phyloP scores from a whole-genome alignment of 2,329 filamentous ascomycete genomes.

The Ilyonectria destructans region DNA sequence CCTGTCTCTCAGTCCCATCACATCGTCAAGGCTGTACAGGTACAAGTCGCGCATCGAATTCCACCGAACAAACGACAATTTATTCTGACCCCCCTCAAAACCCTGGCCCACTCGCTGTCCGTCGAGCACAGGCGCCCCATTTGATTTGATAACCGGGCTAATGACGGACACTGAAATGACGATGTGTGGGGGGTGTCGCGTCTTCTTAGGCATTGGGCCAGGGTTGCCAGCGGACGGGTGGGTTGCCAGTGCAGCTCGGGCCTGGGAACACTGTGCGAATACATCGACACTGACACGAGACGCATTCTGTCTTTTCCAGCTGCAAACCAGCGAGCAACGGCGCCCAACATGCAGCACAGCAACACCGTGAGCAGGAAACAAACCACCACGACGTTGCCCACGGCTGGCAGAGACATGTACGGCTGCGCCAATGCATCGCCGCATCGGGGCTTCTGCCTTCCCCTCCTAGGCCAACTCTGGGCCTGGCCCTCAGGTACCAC shows the following conservation, averaged over 20 bases:
- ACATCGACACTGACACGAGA: slow-evolving; percentile 20
- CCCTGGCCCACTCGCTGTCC: slow-evolving; percentile 44
- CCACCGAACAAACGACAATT: slow-evolving; percentile 16
- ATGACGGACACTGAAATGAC: slow-evolving; percentile 51
- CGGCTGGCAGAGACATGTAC: not conserved
- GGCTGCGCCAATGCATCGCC: not conserved
- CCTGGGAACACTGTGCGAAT: slow-evolving; percentile 46
- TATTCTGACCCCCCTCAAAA: slow-evolving; percentile 22
- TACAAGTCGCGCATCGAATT: slow-evolving; percentile 20
- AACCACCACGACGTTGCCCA: not conserved
- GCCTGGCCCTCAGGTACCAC: slow-evolving; percentile 5
- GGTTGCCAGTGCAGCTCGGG: slow-evolving; percentile 48
- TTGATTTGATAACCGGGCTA: slow-evolving; percentile 50
- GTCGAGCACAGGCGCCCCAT: slow-evolving; percentile 46
- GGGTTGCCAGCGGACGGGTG: slow-evolving; percentile 40
- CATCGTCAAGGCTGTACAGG: slow-evolving; percentile 10
- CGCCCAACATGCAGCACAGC: not conserved
- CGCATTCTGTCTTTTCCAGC: not conserved
- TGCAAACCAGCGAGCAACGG: not conserved
- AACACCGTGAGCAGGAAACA: not conserved
- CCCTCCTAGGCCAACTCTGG: not conserved
- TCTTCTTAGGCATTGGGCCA: slow-evolving; percentile 44
- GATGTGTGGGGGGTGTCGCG: slow-evolving; percentile 47
- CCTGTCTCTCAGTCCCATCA: not conserved
- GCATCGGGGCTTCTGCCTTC: not conserved